Evolutionary conservation across 2,329 filamentous ascomycete species (phyloP).

Genomic region (Cadophora sp.): DNA sequence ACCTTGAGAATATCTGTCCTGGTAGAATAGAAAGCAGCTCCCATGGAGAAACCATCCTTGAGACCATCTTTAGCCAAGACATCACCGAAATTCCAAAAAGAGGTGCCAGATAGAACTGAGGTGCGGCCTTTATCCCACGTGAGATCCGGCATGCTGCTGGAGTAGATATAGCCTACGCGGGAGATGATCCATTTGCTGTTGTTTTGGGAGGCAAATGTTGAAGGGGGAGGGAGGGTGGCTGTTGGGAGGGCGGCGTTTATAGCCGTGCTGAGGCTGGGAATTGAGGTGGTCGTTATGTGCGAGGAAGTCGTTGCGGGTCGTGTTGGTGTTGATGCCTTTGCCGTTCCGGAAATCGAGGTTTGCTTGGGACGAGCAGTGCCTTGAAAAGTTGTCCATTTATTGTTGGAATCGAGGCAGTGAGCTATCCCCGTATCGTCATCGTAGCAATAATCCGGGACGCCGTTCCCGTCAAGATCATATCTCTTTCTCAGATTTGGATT

Average conservation of each 20-base stretch:
- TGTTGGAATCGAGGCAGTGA: slow-evolving; percentile 3
- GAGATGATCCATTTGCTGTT: slow-evolving; percentile 16
- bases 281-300: not conserved
- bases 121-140: slow-evolving; percentile 19
- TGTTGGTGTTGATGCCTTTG: no score
- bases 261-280: not conserved
- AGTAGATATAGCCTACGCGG: slow-evolving; percentile 7
- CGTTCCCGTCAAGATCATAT: not conserved
- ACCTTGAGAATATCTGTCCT: not conserved
- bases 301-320: not conserved
- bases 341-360: not conserved
- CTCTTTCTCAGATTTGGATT: not conserved
- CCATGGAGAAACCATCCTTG: slow-evolving; percentile 13
- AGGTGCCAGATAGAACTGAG: slow-evolving; percentile 5
- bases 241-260: not conserved
- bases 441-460: not conserved
- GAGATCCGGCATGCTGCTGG: not conserved
- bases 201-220: slow-evolving; percentile 1
- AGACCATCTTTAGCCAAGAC: not conserved
- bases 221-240: not conserved
- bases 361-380: not conserved
- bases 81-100: slow-evolving; percentile 19
- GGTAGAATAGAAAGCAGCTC: slow-evolving; percentile 11
- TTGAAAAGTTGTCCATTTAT: not conserved
- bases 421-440: not conserved